Conservation (phyloP, 1,139 yeast species). For the Suhomyces panamericanus region DNA sequence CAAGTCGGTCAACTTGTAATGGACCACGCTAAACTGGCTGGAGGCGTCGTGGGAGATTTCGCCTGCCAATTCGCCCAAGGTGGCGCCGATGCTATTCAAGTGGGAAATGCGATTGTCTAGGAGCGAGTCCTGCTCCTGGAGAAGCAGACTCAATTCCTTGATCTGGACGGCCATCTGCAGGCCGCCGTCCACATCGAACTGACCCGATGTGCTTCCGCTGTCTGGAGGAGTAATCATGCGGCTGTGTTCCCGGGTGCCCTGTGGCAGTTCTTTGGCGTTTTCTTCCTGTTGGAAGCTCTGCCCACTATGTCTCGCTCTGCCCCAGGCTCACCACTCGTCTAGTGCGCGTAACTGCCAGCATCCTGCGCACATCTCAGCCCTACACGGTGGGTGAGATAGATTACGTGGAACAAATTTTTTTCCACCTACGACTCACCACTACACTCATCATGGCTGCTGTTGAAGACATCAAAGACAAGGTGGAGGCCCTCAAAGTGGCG, state of each 20-base stretch:
- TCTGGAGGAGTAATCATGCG: constrained; percentile 6
- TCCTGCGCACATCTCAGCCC: constrained; percentile 5
- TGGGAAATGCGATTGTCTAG: constrained; percentile 12
- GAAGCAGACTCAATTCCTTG: constrained; percentile 16
- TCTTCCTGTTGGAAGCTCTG: no score
- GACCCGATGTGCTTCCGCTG: not conserved
- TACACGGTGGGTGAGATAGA: not conserved
- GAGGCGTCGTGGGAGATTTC: not conserved
- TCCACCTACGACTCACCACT: not conserved
- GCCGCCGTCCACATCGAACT: not conserved
- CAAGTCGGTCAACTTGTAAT: constrained; percentile 10
- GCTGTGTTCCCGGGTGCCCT: not conserved
- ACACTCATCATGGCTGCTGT: constrained; percentile 15
- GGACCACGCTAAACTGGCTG: constrained; percentile 5
- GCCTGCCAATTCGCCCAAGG: not conserved
- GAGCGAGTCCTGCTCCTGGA: constrained; percentile 14
- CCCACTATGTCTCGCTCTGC: not conserved
- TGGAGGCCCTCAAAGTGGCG: constrained; percentile 49
- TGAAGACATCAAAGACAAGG: constrained; percentile 46
- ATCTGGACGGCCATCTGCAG: constrained; percentile 5
- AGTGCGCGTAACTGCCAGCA: constrained; percentile 4
- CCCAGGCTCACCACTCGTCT: not conserved
- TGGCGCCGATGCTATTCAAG: constrained; percentile 7
- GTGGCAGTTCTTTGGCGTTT: not conserved
- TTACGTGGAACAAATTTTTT: constrained; percentile 6